Percentiles rank a stretch among this genome's conserved stretches.
These are phyloP conservation scores for Physcomitrium patens DNA, from an alignment of 225 moss, liverwort and hornwort species.

Conservation along the genomic window DNA sequence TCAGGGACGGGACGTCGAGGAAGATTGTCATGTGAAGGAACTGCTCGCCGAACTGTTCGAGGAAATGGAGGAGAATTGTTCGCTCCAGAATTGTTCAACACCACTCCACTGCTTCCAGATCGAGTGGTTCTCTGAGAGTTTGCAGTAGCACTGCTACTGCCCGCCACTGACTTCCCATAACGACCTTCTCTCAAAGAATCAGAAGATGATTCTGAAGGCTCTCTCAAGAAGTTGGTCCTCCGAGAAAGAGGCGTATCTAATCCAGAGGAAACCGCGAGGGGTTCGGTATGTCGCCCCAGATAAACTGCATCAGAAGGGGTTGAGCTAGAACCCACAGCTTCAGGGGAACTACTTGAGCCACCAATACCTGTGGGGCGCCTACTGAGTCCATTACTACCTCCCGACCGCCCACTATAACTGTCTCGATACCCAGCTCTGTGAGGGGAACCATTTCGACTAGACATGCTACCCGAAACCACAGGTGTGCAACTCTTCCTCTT, in stretches of 20 bases:
- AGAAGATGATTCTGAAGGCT: slow-evolving; percentile 40
- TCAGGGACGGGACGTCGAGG: slow-evolving; percentile 54
- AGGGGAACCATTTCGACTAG: slow-evolving; percentile 65
- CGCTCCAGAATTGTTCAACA: slow-evolving; percentile 40
- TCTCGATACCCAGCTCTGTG: slow-evolving; percentile 64
- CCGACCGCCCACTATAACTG: slow-evolving; percentile 50
- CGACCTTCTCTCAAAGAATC: slow-evolving; percentile 49
- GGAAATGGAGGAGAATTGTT: slow-evolving; percentile 61
- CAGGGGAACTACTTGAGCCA: slow-evolving; percentile 61
- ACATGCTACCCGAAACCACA: slow-evolving; percentile 59
- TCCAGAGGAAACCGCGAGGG: slow-evolving; percentile 39
- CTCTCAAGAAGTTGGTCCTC: slow-evolving; percentile 53
- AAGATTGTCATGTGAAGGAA: slow-evolving; percentile 67
- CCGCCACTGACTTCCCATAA: slow-evolving; percentile 54
- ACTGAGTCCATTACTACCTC: slow-evolving; percentile 49
- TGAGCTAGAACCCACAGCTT: slow-evolving; percentile 59
- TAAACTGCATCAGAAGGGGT: slow-evolving; percentile 49
- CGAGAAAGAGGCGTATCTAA: slow-evolving; percentile 58
- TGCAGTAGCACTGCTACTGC: slow-evolving; percentile 43
- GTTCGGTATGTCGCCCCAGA: slow-evolving; percentile 56
- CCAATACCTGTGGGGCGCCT: slow-evolving; percentile 59
- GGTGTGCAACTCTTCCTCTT: slow-evolving; percentile 86
- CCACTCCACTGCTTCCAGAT: slow-evolving; percentile 37
- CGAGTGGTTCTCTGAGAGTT: slow-evolving; percentile 55
- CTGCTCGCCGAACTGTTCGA: slow-evolving; percentile 65